Percentiles rank a stretch among this genome's conserved stretches.
Conservation (phyloP, 768 basidiomycete genomes). For the Paxillus ammoniavirescens region DNA sequence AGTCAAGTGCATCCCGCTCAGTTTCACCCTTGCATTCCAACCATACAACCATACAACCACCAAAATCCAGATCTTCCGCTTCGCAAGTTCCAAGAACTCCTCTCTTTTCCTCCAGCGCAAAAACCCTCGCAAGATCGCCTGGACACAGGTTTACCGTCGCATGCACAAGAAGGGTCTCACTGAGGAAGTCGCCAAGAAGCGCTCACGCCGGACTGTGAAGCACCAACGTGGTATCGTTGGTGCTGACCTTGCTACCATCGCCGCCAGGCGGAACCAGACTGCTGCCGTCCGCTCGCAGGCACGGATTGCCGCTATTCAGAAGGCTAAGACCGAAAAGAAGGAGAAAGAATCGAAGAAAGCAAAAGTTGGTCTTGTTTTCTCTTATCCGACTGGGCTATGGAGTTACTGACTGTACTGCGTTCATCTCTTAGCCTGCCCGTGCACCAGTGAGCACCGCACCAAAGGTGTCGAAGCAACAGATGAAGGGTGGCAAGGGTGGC, state of each 20-base stretch:
- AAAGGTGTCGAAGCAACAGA: slow-evolving; percentile 93
- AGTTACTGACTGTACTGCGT: slow-evolving; percentile 4
- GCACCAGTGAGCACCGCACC: slow-evolving; percentile 58
- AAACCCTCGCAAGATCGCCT: slow-evolving; percentile 99
- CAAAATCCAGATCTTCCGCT: slow-evolving; percentile 82
- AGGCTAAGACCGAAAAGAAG: slow-evolving; percentile 97
- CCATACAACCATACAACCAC: no score
- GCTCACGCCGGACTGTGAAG: slow-evolving; percentile 94
- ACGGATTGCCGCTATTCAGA: slow-evolving; percentile 82
- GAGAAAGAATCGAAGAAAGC: slow-evolving; percentile 91
- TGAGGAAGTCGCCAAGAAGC: slow-evolving; percentile 99
- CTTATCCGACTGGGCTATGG: not conserved
- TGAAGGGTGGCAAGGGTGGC: slow-evolving; percentile 86
- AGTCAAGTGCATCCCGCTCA: not conserved
- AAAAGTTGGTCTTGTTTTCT: slow-evolving; percentile 46
- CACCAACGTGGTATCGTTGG: slow-evolving; percentile 98
- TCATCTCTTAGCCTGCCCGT: slow-evolving; percentile 49
- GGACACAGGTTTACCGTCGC: slow-evolving; percentile 91
- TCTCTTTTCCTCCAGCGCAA: slow-evolving; percentile 99
- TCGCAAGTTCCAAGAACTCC: slow-evolving; percentile 87
- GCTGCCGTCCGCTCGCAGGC: slow-evolving; percentile 78
- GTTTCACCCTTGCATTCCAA: not conserved
- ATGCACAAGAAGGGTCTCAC: slow-evolving; percentile 99
- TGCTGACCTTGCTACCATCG: slow-evolving; percentile 88
- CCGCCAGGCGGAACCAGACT: slow-evolving; percentile 91